Base-by-base conservation (phyloP, 2,329 filamentous ascomycete species). In the Ophiostoma ips region DNA sequence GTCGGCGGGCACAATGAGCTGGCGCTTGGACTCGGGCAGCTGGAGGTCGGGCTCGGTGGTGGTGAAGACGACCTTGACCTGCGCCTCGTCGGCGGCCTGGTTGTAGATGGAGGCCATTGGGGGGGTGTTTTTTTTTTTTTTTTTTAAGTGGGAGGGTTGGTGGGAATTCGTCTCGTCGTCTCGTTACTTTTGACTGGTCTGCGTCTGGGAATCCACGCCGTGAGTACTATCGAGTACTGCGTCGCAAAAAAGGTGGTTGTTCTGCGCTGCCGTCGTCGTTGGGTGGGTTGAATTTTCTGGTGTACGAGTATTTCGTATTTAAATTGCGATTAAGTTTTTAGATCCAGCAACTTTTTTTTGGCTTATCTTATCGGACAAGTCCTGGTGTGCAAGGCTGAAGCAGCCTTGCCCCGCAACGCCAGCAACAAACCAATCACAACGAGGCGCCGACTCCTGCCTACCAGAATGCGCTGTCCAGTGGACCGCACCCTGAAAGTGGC, bases 41-140 rank as follows among this genome's bases (percentile, higher is more conserved):
- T 81, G 71, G 49, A 84, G 40, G 55, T 81, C 77, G 50, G 71
- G 64, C 55, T 80, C 75, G 50, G 71, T 73, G 43, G 80, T 84
- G 52, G 75, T 80, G 66, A 84, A 83, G 64, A 79, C 70, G 54
- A 84, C 79, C 65, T 79, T 80, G 55, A 84, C 72, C 64, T 82
- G 79, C 48, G 71, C 65, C 56, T 64, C 61, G 52, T 62, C 63
- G 31, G 60, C 55, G 21, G 6, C 21, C 15, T 43, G 40, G 21
- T 41, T 21, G 31, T 51, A 45, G 52, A 60, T 62, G 31, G 60
- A 52, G 46, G 33, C 49, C 18, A 60, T 55, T 43, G 40, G 46
- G 30, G 15, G 15, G 34, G 40, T n/a, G n/a, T n/a, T n/a, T n/a
- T n/a, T n/a, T n/a, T n/a, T n/a, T n/a, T n/a, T n/a, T n/a, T n/a